Percentiles rank a stretch among this genome's conserved stretches.
Conservation (phyloP, 129 eudicot genomes). For the Flaveria robusta region DNA sequence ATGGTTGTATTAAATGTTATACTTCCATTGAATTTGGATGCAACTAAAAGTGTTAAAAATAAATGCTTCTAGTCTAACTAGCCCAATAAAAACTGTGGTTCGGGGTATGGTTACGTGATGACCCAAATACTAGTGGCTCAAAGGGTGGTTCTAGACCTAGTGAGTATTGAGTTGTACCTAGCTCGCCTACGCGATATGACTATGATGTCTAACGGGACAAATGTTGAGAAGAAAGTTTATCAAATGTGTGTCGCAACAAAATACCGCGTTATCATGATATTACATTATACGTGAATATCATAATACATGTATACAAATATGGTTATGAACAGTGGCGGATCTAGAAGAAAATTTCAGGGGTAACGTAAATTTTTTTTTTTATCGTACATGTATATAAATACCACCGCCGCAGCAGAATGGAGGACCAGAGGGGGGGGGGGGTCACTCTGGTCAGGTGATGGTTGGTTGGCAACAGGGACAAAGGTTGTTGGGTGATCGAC, state of each 20-base stretch:
- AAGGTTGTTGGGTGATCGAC: too few species aligned
- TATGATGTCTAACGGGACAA: not conserved
- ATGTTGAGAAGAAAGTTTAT: not conserved
- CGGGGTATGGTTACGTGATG: not conserved
- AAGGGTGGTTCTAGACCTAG: not conserved
- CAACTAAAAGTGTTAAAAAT: not conserved
- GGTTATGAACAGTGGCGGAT: too few species aligned
- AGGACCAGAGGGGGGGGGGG: too few species aligned
- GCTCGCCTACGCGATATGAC: not conserved
- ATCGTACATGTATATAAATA: too few species aligned
- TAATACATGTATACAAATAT: too few species aligned
- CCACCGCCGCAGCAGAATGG: too few species aligned
- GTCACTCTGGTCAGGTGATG: too few species aligned
- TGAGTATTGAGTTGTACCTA: not conserved
- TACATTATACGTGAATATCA: too few species aligned
- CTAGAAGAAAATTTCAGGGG: too few species aligned
- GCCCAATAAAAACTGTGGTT: constrained; percentile 4
- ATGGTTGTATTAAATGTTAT: not conserved
- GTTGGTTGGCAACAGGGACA: too few species aligned
- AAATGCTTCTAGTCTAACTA: not conserved
- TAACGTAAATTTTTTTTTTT: too few species aligned
- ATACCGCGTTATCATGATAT: too few species aligned
- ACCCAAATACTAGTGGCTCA: constrained; percentile 1
- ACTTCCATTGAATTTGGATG: not conserved
- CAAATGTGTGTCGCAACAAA: not conserved